Percentiles rank a stretch among this genome's conserved stretches.
Conservation (phyloP, 2,329 filamentous ascomycete genomes). For the Raffaelea arxii region DNA sequence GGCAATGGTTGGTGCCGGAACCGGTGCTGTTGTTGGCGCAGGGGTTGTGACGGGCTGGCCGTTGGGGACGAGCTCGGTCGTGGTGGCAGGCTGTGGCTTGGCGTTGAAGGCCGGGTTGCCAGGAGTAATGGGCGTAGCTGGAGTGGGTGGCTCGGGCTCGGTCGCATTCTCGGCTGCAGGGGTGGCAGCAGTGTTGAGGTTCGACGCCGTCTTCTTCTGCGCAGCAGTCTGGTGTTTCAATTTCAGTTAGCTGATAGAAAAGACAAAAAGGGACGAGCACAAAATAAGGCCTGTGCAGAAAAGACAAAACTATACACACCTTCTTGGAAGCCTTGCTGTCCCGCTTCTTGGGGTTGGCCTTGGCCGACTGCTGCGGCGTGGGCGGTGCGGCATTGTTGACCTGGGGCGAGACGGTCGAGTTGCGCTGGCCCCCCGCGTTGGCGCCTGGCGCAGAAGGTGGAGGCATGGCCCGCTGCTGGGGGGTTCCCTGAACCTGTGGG, state of each 20-base stretch:
- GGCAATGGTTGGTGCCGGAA: constrained; percentile 33
- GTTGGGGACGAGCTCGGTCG: constrained; percentile 25
- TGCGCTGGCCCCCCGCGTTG: constrained; percentile 37
- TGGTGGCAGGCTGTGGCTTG: constrained; percentile 20
- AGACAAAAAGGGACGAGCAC: not conserved
- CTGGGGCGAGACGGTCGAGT: constrained; percentile 51
- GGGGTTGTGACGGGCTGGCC: constrained; percentile 35
- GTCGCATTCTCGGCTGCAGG: constrained; percentile 45
- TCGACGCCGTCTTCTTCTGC: constrained; percentile 55
- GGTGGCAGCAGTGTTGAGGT: constrained; percentile 40
- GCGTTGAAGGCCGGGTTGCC: constrained; percentile 42
- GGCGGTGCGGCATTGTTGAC: constrained; percentile 59
- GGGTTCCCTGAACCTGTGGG: constrained; percentile 52
- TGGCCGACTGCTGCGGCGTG: constrained; percentile 64
- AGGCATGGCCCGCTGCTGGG: constrained; percentile 63
- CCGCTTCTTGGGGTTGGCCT: constrained; percentile 72
- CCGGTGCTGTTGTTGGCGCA: constrained; percentile 30
- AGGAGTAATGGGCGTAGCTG: constrained; percentile 55
- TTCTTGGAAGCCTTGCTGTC: constrained; percentile 55
- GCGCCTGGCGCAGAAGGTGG: constrained; percentile 50
- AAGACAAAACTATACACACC: constrained; percentile 29
- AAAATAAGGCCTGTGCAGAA: too few relatives aligned
- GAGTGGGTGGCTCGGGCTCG: constrained; percentile 49
- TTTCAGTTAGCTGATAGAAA: not conserved
- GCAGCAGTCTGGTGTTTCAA: constrained; percentile 35